Conservation (phyloP, 2,329 filamentous ascomycete genomes). For the Cytospora piceae region DNA sequence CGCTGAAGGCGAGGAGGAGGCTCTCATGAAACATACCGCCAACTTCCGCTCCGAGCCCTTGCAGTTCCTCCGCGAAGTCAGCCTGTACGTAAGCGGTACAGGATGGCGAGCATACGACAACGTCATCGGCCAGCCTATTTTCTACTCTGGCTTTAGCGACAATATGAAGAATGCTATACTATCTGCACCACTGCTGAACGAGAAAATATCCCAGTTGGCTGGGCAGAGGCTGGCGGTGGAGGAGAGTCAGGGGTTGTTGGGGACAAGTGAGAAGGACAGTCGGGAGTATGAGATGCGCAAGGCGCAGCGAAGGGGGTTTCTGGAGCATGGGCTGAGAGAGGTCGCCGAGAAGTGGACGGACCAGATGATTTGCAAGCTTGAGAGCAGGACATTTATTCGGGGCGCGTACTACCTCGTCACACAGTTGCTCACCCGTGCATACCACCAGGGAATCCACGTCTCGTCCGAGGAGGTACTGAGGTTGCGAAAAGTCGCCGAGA, state of each 20-base stretch:
- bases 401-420: conserved; percentile 88
- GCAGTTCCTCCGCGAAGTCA: conserved; percentile 89
- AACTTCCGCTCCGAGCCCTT: conserved; percentile 76
- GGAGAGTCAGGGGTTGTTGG: conserved; percentile 71
- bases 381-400: conserved; percentile 89
- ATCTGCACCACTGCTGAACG: conserved; percentile 72
- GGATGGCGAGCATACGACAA: conserved; percentile 96
- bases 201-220: conserved; percentile 77
- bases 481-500: conserved; percentile 77
- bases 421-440: conserved; percentile 87
- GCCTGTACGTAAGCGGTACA: conserved; percentile 86
- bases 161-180: conserved; percentile 83
- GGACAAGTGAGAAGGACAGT: conserved; percentile 49
- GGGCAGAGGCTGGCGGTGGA: conserved; percentile 75
- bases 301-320: conserved; percentile 60
- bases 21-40: conserved; percentile 80
- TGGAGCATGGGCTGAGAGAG: conserved; percentile 75
- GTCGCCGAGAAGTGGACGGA: conserved; percentile 87
- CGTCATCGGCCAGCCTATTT: conserved; percentile 88
- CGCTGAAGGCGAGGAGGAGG: conserved; percentile 61
- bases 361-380: conserved; percentile 99
- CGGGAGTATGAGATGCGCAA: conserved; percentile 55
- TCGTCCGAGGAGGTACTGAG: conserved; percentile 91
- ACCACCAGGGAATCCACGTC: conserved; percentile 96
- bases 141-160: conserved; percentile 89